These are phyloP conservation scores for Bonia amplexicaulis DNA, from an alignment of 176 grass and related monocot species.

Conservation along the genomic window DNA sequence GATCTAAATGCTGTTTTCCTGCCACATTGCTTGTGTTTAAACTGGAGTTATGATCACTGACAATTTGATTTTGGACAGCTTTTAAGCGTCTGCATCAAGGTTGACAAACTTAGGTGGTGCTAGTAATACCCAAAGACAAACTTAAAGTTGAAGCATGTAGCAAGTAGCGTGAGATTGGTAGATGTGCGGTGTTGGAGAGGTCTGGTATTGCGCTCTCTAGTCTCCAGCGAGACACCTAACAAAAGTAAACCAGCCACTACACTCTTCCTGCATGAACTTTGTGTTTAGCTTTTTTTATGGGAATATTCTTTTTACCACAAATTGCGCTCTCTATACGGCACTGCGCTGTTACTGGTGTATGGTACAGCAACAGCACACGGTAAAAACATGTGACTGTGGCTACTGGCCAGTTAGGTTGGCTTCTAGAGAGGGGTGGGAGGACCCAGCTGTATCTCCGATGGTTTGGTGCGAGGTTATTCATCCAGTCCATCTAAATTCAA, in stretches of 20 bases:
- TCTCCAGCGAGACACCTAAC: neutral
- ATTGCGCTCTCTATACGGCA: neutral
- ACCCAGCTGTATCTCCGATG: no score
- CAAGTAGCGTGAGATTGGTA: slow-evolving; percentile 5
- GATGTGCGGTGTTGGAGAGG: neutral
- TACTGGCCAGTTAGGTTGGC: neutral
- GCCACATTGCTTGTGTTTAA: neutral
- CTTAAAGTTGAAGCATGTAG: slow-evolving; percentile 30
- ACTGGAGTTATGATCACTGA: no score
- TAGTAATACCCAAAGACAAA: neutral
- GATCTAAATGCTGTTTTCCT: neutral
- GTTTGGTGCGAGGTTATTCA: no score
- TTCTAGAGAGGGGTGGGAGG: neutral
- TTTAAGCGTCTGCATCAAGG: neutral
- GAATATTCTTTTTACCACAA: neutral
- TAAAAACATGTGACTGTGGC: neutral
- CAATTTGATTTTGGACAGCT: neutral
- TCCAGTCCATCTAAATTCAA: no score
- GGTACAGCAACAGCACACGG: neutral
- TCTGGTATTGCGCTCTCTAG: neutral
- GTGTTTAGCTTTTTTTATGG: neutral
- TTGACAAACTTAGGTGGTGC: slow-evolving; percentile 32
- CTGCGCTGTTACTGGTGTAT: neutral
- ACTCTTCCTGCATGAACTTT: neutral
- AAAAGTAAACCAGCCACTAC: neutral